Conservation (phyloP, 768 basidiomycete species). For the Leccinum barrowsii region DNA sequence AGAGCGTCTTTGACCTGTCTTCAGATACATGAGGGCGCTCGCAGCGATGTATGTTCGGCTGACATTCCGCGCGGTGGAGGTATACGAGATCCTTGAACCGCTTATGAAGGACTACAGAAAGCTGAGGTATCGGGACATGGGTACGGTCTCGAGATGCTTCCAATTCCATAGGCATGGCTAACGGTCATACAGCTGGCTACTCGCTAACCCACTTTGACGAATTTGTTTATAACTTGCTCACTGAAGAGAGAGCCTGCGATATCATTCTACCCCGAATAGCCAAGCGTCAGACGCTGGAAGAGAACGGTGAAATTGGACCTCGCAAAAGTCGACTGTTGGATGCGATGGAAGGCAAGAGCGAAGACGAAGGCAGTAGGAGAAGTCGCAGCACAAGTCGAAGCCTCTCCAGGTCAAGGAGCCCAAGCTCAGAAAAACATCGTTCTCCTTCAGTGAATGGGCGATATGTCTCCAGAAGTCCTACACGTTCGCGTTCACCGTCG, state of each 20-base stretch:
- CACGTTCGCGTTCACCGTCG: constrained; percentile 40
- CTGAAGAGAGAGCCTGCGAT: constrained; percentile 92
- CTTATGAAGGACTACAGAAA: constrained; percentile 93
- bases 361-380: constrained; percentile 42
- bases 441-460: constrained; percentile 47
- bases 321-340: constrained; percentile 84
- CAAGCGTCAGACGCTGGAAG: constrained; percentile 85
- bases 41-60: constrained; percentile 93
- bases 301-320: constrained; percentile 84
- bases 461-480: constrained; percentile 65
- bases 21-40: constrained; percentile 88
- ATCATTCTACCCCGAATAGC: constrained; percentile 89
- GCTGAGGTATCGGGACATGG: constrained; percentile 72
- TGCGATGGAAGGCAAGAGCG: constrained; percentile 76
- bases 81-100: constrained; percentile 92
- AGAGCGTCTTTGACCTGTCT: neutral
- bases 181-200: constrained; percentile 67
- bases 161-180: neutral
- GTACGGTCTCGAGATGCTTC: constrained; percentile 42
- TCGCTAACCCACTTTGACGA: constrained; percentile 87
- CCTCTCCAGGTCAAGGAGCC: constrained; percentile 23
- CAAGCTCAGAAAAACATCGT: constrained; percentile 21
- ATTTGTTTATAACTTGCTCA: constrained; percentile 79
- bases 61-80: constrained; percentile 87
- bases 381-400: constrained; percentile 35